These are phyloP conservation scores for Phytophthora pseudosyringae DNA, from an alignment of 352 stramenopile species.

Conservation along the genomic window DNA sequence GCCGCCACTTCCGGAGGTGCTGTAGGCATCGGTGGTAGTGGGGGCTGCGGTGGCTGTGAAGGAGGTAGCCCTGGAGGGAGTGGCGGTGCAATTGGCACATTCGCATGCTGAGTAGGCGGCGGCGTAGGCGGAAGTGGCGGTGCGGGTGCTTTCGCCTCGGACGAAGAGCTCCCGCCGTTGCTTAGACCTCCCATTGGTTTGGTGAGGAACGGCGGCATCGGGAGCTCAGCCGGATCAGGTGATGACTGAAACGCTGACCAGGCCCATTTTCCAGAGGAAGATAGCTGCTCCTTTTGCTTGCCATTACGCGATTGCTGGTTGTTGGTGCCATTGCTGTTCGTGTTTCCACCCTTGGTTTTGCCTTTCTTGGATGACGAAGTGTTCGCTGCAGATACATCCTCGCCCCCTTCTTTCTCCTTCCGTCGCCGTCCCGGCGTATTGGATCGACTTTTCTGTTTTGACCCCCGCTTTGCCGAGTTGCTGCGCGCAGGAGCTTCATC, in stretches of 20 bases:
- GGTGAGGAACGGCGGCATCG: slow-evolving; percentile 74
- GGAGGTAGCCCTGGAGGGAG: slow-evolving; percentile 28
- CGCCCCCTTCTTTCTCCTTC: slow-evolving; percentile 50
- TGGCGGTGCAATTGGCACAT: slow-evolving; percentile 21
- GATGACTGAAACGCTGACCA: slow-evolving; percentile 88
- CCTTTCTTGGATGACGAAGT: slow-evolving; percentile 31
- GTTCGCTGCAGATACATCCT: slow-evolving; percentile 17
- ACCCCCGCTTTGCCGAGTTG: slow-evolving; percentile 56
- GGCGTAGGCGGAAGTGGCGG: slow-evolving; percentile 32
- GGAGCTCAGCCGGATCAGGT: slow-evolving; percentile 72
- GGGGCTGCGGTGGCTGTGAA: slow-evolving; percentile 31
- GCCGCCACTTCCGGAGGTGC: slow-evolving; percentile 42
- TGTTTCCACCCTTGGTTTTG: slow-evolving; percentile 47
- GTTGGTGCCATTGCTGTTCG: slow-evolving; percentile 38
- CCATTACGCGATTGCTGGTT: slow-evolving; percentile 26
- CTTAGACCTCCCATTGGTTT: slow-evolving; percentile 15
- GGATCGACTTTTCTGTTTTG: slow-evolving; percentile 48
- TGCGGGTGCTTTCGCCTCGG: slow-evolving; percentile 10
- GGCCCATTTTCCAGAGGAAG: slow-evolving; percentile 73
- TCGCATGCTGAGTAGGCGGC: slow-evolving; percentile 20
- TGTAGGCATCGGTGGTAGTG: slow-evolving; percentile 36
- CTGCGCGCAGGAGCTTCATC: slow-evolving; percentile 42
- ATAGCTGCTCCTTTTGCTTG: slow-evolving; percentile 63
- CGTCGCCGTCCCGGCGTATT: slow-evolving; percentile 46
- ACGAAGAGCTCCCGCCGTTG: slow-evolving; percentile 7